phyloP scores from a whole-genome alignment of 345 rosid species.

The Salix dunnii region DNA sequence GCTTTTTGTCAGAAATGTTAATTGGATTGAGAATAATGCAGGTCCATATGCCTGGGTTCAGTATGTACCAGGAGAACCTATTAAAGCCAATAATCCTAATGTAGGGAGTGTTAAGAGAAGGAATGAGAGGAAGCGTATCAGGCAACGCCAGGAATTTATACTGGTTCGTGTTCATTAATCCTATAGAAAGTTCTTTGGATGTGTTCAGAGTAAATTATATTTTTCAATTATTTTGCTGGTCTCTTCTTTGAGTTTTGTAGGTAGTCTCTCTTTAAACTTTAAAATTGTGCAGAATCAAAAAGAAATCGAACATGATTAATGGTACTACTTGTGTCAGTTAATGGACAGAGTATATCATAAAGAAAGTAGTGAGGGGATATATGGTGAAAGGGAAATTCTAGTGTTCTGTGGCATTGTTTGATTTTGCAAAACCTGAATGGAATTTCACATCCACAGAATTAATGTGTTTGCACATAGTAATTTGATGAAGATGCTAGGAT shows the following conservation, averaged over 20 bases:
- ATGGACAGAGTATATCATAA: too few relatives aligned
- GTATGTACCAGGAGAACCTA: constrained; percentile 72
- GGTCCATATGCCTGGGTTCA: constrained; percentile 83
- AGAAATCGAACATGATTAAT: too few relatives aligned
- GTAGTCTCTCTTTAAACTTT: background rate
- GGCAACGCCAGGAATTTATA: constrained; percentile 58
- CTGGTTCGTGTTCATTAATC: constrained; percentile 34
- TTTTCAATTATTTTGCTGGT: background rate
- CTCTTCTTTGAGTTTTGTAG: background rate
- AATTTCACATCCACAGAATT: too few relatives aligned
- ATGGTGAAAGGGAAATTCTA: too few relatives aligned
- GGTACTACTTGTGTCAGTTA: too few relatives aligned
- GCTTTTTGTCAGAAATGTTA: too few relatives aligned
- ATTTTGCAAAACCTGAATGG: too few relatives aligned
- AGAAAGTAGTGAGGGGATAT: too few relatives aligned
- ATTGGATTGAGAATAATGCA: constrained; percentile 28
- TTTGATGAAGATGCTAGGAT: too few relatives aligned
- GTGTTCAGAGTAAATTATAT: background rate
- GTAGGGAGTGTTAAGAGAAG: constrained; percentile 71
- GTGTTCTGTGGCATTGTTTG: too few relatives aligned
- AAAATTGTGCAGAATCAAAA: too few relatives aligned
- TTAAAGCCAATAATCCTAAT: constrained; percentile 73
- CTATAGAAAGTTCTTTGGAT: background rate
- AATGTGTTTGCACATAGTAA: too few relatives aligned
- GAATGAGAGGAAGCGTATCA: constrained; percentile 78